Conservation (phyloP, 1,284 basidiomycete genomes). For the Coriolopsis trogii region DNA sequence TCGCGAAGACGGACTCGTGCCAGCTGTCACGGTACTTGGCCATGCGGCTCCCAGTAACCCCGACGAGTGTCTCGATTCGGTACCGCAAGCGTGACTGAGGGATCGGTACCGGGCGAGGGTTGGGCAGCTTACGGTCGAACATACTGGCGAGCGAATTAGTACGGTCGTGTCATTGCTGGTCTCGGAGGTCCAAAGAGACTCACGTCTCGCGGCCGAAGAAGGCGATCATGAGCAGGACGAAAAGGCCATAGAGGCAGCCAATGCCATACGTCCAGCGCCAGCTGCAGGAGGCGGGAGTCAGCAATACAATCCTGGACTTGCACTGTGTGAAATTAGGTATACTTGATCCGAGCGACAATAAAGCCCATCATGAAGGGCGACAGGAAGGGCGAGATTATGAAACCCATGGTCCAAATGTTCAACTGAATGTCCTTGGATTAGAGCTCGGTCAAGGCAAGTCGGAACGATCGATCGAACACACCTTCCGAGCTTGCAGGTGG, state of each 20-base stretch:
- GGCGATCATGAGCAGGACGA: constrained; percentile 60
- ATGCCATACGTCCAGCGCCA: constrained; percentile 79
- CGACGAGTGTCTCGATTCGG: constrained; percentile 64
- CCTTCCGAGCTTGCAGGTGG: constrained; percentile 75
- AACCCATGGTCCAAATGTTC: constrained; percentile 75
- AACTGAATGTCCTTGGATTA: constrained; percentile 38
- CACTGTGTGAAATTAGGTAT: constrained; percentile 6
- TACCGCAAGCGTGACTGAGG: constrained; percentile 50
- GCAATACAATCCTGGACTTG: not conserved
- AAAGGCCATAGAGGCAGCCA: constrained; percentile 57
- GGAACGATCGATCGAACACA: constrained; percentile 19
- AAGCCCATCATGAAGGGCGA: constrained; percentile 75
- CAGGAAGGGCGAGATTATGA: constrained; percentile 66
- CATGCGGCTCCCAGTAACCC: constrained; percentile 66
- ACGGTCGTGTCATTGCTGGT: not conserved
- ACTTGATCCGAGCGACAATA: constrained; percentile 60
- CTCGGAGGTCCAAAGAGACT: not conserved
- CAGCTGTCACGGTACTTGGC: constrained; percentile 61
- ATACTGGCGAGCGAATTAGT: constrained; percentile 44
- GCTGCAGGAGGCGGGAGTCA: constrained; percentile 29
- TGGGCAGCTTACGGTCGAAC: constrained; percentile 65
- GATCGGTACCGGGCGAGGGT: constrained; percentile 42
- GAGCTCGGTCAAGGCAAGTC: not conserved
- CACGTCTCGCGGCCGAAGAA: constrained; percentile 71
- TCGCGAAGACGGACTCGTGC: constrained; percentile 47